Base-by-base conservation (phyloP, 2,329 filamentous ascomycete species). In the Fusarium sp. region DNA sequence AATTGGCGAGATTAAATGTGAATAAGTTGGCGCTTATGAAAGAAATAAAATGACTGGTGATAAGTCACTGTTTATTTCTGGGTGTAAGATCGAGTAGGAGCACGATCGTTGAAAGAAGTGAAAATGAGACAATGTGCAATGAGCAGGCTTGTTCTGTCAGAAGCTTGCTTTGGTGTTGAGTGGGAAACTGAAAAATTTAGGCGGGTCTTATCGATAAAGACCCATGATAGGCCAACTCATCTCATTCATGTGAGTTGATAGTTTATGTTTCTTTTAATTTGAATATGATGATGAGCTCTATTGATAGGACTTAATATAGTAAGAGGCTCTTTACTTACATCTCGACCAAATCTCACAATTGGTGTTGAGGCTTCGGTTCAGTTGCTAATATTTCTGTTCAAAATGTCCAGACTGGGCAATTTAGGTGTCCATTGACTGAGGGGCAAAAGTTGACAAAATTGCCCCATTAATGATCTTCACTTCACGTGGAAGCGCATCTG, bases 171-270 rank as follows among this genome's bases (percentile, higher is more conserved):
- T 66, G 61, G 59, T 68, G 73, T 72, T 71, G 68, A 73, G 72
- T 63, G 59, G 63, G 73, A 72, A 67, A 63, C 72, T 66, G 69
- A 75, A 79, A 78, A 72, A 76, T 70, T 74, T 76, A 72, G 75
- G 71, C 66, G 73, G 73, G 49, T 38, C 63, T 76, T 78, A 78
- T 78, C 77, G 77, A 78, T 78, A 78, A 78, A 53, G 44, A 42
- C n/a, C 27, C 49, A 51, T 46, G 43, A 42, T 38, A 42, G 34
- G 52, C 38, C 30, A 43, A 32, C 32, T 20, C 16, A 20, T 27
- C 25, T 38, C 43, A 61, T 47, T 46, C 54, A 34, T 40, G 18
- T 20, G 34, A 38, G 32, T 61, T 27, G 22, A 27, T 43, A 25
- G 2, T 59, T 52, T 22, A 47, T 51, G 8, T 22, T 50, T 18